A percentile compares a stretch with the other conserved stretches of the same genome.
Evolutionary conservation across 1,284 basidiomycete genomes (phyloP).

Genomic region (Ganoderma sinense): DNA sequence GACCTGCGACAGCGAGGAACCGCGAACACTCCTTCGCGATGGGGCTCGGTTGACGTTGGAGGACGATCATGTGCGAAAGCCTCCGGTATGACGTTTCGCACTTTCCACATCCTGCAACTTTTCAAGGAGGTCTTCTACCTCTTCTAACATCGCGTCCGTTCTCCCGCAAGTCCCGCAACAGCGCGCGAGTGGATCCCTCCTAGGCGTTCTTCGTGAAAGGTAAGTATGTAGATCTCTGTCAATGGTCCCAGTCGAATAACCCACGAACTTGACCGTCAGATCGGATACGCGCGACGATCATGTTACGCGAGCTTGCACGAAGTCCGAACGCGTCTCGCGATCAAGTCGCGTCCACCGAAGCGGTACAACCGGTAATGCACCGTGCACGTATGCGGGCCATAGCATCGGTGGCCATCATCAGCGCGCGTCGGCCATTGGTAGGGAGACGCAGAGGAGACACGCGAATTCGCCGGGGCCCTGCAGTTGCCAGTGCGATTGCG

Average conservation of each 20-base stretch:
- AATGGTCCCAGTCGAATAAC: neutral
- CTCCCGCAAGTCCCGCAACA: neutral
- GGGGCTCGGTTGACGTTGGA: neutral
- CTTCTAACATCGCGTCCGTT: neutral
- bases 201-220: neutral
- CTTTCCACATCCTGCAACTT: constrained; percentile 11
- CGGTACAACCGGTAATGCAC: neutral
- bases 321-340: neutral
- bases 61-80: constrained; percentile 13
- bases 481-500: neutral
- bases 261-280: neutral
- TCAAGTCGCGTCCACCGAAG: neutral
- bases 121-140: neutral
- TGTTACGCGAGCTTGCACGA: neutral
- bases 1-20: neutral
- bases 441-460: neutral
- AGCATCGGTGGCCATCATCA: neutral
- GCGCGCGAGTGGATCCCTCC: neutral
- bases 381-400: neutral
- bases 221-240: neutral
- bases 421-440: neutral
- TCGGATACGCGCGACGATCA: constrained; percentile 7
- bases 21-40: neutral
- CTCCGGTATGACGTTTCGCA: constrained; percentile 16
- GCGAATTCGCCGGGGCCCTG: neutral